These are phyloP conservation scores for Fusarium pseudograminearum DNA, from an alignment of 2,329 filamentous ascomycete species.

Conservation along the genomic window DNA sequence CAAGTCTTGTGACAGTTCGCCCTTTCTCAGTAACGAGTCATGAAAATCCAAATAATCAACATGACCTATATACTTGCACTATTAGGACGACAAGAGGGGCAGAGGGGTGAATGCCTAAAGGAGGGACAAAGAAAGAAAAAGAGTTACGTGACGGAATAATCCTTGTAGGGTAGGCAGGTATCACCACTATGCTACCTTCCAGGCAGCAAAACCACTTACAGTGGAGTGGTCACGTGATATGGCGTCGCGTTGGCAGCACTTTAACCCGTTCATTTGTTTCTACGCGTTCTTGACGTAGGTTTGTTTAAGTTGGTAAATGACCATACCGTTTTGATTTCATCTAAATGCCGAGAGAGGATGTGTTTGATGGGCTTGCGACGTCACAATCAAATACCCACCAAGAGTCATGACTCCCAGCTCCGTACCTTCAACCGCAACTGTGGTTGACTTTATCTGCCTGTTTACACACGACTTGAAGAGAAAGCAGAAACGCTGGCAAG, in stretches of 20 bases:
- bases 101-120: too few species aligned
- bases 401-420: slow-evolving; percentile 34
- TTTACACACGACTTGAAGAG: slow-evolving; percentile 87
- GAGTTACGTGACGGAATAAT: too few species aligned
- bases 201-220: slow-evolving; percentile 19
- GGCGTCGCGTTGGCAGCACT: slow-evolving; percentile 32
- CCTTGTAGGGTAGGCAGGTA: not conserved
- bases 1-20: not conserved
- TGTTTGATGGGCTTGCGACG: not conserved
- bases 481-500: slow-evolving; percentile 94
- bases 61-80: not conserved
- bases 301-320: not conserved
- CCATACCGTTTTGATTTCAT: not conserved
- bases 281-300: slow-evolving; percentile 23
- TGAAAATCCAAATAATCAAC: not conserved
- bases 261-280: not conserved
- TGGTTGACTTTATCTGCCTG: slow-evolving; percentile 86
- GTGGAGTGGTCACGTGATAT: slow-evolving; percentile 30
- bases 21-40: not conserved
- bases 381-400: not conserved
- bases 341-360: slow-evolving; percentile 14
- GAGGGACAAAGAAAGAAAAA: not conserved
- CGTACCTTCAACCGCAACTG: slow-evolving; percentile 68
- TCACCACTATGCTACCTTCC: not conserved
- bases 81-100: not conserved